Evolutionary conservation across 176 grass and related monocot species (phyloP), one percentile per base, ranked within the genome.

Genomic region (Musa schizocarpa): DNA sequence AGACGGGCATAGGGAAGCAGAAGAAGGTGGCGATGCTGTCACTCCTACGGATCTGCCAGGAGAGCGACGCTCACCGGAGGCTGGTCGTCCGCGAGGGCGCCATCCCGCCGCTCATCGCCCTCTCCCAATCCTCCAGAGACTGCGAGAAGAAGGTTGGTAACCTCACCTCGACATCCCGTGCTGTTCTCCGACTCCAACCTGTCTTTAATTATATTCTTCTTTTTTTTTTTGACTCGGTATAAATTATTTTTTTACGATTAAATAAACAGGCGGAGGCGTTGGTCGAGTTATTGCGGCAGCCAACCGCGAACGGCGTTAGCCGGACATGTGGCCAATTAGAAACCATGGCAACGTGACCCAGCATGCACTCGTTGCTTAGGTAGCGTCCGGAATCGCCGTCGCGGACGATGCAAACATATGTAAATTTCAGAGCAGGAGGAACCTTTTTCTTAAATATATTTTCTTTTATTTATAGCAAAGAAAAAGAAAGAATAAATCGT

Each of bases 71-170:
- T 0, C 91, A 94, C 82, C 84, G 90, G 67, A 85, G 75, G 68
- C 86, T 94, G 95, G 95, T 94, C 22, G 86, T 86, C 2, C 90
- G 95, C 54, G 95, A 99, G 79, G 95, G 95, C 61, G 95, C 84
- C 68, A 91, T 99, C 65, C 95, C 95, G 22, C 95, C 95, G 22
- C 90, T 99, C 68, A 84, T 99, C 34, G 90, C 95, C 8, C 84
- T 99, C 16, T 91, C 87, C 59, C 95, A 99, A 17, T 50, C 84
- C 87, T 74, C 86, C 16, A 82, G 74, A 22, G 14, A 84, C 68
- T 71, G 88, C 67, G 94, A 88, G 88, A 69, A 79, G 53, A 93
- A 90, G 89, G 93, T 96, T 77, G 21, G 22, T 27, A 52, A 34
- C 55, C 56, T 6, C 63, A 74, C 63, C 25, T 16, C 43, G 56